Evolutionary conservation across 1,284 basidiomycete species (phyloP).

Genomic region (Ganoderma lucidum): DNA sequence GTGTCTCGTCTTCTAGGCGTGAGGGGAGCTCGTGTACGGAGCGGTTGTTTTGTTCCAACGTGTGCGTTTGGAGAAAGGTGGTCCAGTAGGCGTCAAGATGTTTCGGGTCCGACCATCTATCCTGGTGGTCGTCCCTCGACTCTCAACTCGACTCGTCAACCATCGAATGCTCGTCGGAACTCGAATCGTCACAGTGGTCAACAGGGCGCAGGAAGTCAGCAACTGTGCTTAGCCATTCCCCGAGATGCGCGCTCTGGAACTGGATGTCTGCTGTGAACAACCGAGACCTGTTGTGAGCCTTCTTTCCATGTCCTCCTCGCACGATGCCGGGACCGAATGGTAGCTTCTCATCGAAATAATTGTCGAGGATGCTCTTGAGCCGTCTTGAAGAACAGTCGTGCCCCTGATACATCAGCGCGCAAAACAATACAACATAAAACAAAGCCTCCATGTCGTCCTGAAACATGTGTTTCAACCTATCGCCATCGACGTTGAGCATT

Average conservation of each 20-base stretch:
- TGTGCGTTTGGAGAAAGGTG: slow-evolving; percentile 8
- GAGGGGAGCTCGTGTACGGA: not conserved
- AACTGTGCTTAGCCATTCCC: slow-evolving; percentile 10
- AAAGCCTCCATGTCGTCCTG: slow-evolving; percentile 21
- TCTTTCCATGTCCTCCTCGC: slow-evolving; percentile 1
- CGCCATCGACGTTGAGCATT: not conserved
- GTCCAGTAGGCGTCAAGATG: slow-evolving; percentile 19
- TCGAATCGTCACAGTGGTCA: not conserved
- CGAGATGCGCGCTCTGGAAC: not conserved
- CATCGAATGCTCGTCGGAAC: not conserved
- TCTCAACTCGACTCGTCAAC: not conserved
- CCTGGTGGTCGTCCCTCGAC: not conserved
- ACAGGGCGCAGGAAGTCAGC: slow-evolving; percentile 2
- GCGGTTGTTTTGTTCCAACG: slow-evolving; percentile 12
- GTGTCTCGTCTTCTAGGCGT: not conserved
- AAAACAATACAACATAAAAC: slow-evolving; percentile 17
- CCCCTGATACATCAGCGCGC: not conserved
- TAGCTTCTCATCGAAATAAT: slow-evolving; percentile 2
- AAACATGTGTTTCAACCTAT: not conserved
- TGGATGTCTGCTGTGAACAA: not conserved
- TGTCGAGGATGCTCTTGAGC: not conserved
- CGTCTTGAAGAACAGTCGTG: not conserved
- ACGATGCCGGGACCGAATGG: not conserved
- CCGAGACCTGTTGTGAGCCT: not conserved
- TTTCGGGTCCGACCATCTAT: slow-evolving; percentile 6